Evolutionary conservation across 768 basidiomycete species (phyloP).

Genomic region (Podaxis rugospora): DNA sequence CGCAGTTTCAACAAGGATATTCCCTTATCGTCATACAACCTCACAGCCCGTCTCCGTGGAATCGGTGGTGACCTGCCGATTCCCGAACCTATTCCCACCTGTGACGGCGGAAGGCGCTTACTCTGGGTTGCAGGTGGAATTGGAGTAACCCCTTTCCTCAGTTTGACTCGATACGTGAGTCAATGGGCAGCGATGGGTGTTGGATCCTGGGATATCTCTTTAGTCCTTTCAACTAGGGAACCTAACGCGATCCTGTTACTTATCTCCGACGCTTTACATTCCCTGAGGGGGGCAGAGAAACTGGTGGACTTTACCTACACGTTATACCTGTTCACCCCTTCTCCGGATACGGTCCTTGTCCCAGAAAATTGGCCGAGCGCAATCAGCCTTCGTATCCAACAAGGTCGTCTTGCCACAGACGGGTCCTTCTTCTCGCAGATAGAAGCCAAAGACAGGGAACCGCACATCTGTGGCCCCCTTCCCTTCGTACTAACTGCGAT

Average conservation of each 20-base stretch:
- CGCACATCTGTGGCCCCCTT: slow-evolving; percentile 48
- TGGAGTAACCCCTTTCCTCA: slow-evolving; percentile 61
- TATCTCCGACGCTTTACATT: slow-evolving; percentile 25
- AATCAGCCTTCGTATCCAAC: slow-evolving; percentile 9
- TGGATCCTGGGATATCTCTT: slow-evolving; percentile 33
- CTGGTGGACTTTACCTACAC: slow-evolving; percentile 19
- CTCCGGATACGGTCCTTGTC: background rate
- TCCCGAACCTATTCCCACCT: slow-evolving; percentile 13
- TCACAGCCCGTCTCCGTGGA: slow-evolving; percentile 46
- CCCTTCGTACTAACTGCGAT: slow-evolving; percentile 8
- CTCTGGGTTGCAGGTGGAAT: slow-evolving; percentile 64
- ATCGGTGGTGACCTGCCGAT: slow-evolving; percentile 36
- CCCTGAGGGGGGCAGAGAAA: background rate
- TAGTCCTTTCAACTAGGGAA: slow-evolving; percentile 50
- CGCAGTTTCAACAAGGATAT: slow-evolving; percentile 16
- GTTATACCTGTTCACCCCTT: slow-evolving; percentile 38
- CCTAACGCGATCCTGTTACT: slow-evolving; percentile 47
- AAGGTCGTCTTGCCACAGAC: slow-evolving; percentile 20
- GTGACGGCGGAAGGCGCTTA: slow-evolving; percentile 21
- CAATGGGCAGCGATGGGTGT: background rate
- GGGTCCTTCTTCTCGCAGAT: slow-evolving; percentile 14
- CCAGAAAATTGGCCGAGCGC: slow-evolving; percentile 7
- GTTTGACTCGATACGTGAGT: slow-evolving; percentile 34
- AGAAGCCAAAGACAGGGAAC: slow-evolving; percentile 21
- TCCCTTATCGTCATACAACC: slow-evolving; percentile 31